Base-by-base conservation (phyloP, 148 eudicot genomes). In the Vaccinium macrocarpon region DNA sequence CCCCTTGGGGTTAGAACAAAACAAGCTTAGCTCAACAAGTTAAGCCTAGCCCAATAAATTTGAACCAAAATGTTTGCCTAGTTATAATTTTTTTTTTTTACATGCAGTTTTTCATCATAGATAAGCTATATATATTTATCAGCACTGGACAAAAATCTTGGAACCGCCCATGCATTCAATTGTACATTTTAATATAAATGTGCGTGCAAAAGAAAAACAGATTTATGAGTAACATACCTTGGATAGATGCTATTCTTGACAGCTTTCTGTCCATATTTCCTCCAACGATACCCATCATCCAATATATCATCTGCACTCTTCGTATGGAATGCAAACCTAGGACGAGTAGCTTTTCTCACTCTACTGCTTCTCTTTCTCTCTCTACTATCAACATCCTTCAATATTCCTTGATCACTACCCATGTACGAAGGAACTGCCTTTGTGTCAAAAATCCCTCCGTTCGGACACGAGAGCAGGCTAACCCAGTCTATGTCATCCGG, bases 241-340 rank as follows among this genome's bases (percentile, higher is more conserved):
- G 96, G 96, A 76, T 88, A 90, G 15, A 15, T 77, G 87, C 85
- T 92, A 66, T 93, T 91, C 88, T 93, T 93, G 79, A 93, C 94
- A 89, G 96, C 84, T 83, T 93, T 93, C 76, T 93, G 96, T 3
- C 96, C 96, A 85, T 93, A 93, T 86, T 93, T 93, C 55, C 97
- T 88, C 97, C 97, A 93, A 11, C 92, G 90, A 59, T 83, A 93
- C 1, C 96, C 94, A 87, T 93, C 96, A 84, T 93, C 96, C 75
- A 93, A 92, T 59, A 93, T 89, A 84, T 93, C 97, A 76, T 93
- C 95, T 8, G 80, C 76, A 82, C 95, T 93, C 86, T 80, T 92
- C 9, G 97, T 93, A 55, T 93, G 91, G 62, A 93, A 93, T 3
- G 87, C 94, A 80, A 92, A 88, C 86, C 93, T 85, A 8, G 92